Conservation (phyloP, 2,329 filamentous ascomycete species). For the Aspergillus uvarum region DNA sequence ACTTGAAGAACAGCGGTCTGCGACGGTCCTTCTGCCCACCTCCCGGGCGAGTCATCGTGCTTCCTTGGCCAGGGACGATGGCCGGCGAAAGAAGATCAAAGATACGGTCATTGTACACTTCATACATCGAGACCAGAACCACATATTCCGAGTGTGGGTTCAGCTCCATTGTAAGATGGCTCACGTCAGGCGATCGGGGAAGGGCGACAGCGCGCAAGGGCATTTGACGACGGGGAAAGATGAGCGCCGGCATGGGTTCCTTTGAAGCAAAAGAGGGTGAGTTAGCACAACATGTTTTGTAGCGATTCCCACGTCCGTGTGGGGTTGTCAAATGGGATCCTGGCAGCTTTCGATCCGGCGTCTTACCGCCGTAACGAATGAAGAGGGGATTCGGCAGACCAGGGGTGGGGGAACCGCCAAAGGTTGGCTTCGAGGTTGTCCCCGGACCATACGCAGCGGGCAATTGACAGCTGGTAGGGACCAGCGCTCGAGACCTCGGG, state of each 20-base stretch:
- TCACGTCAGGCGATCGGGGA: conserved; percentile 73
- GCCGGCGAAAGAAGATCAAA: conserved; percentile 78
- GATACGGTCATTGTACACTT: conserved; percentile 97
- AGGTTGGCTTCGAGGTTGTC: background rate
- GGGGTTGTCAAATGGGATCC: conserved; percentile 24
- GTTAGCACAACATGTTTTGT: conserved; percentile 38
- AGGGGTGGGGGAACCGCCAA: conserved; percentile 3
- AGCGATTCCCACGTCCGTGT: conserved; percentile 21
- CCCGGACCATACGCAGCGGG: background rate
- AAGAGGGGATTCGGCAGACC: conserved; percentile 7
- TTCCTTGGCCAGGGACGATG: conserved; percentile 42
- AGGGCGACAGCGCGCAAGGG: conserved; percentile 69
- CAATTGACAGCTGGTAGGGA: background rate
- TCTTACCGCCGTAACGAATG: conserved; percentile 11
- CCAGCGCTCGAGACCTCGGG: conserved; percentile 16
- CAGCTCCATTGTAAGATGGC: conserved; percentile 64
- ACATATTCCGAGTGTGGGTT: conserved; percentile 76
- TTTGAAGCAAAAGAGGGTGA: conserved; percentile 43
- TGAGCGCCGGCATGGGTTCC: conserved; percentile 59
- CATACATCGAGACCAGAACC: conserved; percentile 94
- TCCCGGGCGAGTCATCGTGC: conserved; percentile 42
- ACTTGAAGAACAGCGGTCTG: conserved; percentile 86
- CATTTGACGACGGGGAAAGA: conserved; percentile 57
- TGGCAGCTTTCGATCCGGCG: conserved; percentile 14
- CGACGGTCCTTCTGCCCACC: conserved; percentile 67